Evolutionary conservation across 2,329 filamentous ascomycete species (phyloP), one percentile per base, ranked within the genome.

Genomic region (Cryoendolithus antarcticus): DNA sequence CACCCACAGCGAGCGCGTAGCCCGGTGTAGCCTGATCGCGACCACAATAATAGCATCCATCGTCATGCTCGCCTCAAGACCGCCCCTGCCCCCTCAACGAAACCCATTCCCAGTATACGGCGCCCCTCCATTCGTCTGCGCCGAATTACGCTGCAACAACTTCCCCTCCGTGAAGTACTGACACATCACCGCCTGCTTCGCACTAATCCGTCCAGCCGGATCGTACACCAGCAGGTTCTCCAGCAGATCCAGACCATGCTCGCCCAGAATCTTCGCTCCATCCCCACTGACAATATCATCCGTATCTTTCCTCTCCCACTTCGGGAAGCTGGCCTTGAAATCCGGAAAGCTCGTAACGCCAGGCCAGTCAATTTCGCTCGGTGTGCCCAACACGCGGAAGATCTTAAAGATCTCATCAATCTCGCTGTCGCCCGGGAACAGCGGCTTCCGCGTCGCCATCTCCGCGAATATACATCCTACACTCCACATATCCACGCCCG

Each of bases 371-470:
- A 76, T 70, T 58, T 94, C 86, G 39, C 77, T 76, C 3, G 86
- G 86, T 3, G 88, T 94, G 48, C 86, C 86, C 30, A 94, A 75
- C 29, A 86, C 45, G 30, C 61, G 76, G 78, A 94, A 94, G 59
- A 81, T 93, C 67, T 89, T 91, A 72, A 93, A 93, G 57, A 93
- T 93, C 63, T 93, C 85, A 56, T 93, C 85, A 62, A 93, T 93
- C 59, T 93, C 85, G 4, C 84, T 91, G 59, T 94, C 86, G 42
- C 86, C 86, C 9, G 86, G 86, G 69, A 94, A 94, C 32, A 94
- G 70, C 4, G 86, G 86, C 65, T 93, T 93, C 54, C 85, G 77
- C 2, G 86, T 94, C 64, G 85, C 93, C 88, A 94, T 94, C 63
- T 94, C 86, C 7, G 88, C 86, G 61, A 94, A 93, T 62, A 94